Base-by-base conservation (phyloP, 2,329 filamentous ascomycete species). In the Westerdykella aurantiaca region DNA sequence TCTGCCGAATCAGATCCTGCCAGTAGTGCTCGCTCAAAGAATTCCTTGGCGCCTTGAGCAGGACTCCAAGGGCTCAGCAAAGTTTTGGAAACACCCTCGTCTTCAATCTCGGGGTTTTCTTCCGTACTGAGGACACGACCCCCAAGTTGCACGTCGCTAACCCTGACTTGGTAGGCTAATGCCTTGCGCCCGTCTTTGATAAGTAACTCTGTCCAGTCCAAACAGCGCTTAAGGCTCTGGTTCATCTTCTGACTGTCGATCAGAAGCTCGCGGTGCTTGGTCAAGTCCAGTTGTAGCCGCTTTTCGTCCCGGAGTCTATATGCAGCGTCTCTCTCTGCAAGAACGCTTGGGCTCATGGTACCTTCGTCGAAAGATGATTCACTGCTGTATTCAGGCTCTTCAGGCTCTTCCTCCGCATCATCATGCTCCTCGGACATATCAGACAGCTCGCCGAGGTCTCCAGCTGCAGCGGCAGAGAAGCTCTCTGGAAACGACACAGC, bases 161-260 rank as follows among this genome's bases (percentile, higher is more conserved):
- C 79, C 23, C 79, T 78, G 21, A 96, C 87, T 45, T 80, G 77
- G 62, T 95, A 95, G 38, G 85, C 84, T 2, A 98, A 76, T 0
- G 93, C 93, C 61, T 88, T 91, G 60, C 83, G 86, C 5, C 86
- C 93, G 55, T 96, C 89, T 39, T 80, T 83, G 64, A 98, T 95
- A 37, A 98, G 77, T 50, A 86, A 83, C 61, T 98, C 91, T 0
- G 90, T 94, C 79, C 88, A 91, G 52, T 83, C 82, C 29, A 96
- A 76, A 65, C 93, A 98, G 38, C 88, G 79, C 66, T 88, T 94
- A 37, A 98, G 78, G 64, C 87, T 95, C 64, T 94, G 87, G 62
- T 96, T 97, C 75, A 97, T 89, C 71, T 89, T 94, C 60, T 96
- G 89, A 53, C 86, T 93, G 63, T 95, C 90, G 33, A 89, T 74